phyloP scores from a whole-genome alignment of 2,329 filamentous ascomycete species.

The Thielaviopsis ethacetica region DNA sequence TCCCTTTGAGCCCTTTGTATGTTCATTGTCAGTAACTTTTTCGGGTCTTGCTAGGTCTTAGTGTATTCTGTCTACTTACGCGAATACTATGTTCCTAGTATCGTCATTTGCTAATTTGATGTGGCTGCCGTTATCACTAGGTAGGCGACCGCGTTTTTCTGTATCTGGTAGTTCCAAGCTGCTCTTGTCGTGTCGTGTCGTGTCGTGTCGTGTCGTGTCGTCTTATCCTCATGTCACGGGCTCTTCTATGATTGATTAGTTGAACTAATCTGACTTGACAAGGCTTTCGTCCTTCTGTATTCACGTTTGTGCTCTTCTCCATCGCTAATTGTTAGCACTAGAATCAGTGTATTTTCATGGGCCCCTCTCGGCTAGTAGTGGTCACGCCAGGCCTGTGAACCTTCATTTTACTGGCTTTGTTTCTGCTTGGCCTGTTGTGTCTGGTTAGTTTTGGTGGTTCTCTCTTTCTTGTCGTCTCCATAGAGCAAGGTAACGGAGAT shows the following conservation, averaged over 20 bases:
- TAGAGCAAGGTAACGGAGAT: not conserved
- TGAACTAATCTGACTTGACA: not conserved
- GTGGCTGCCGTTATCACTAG: not conserved
- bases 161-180: not conserved
- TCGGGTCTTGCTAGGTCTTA: no score
- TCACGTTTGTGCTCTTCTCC: not conserved
- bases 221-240: not conserved
- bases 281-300: not conserved
- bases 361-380: not conserved
- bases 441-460: not conserved
- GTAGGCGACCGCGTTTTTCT: not conserved
- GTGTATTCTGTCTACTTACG: no score
- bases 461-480: not conserved
- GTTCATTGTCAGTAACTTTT: no score
- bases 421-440: not conserved
- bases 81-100: not conserved
- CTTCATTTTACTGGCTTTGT: not conserved
- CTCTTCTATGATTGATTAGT: not conserved
- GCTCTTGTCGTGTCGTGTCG: not conserved
- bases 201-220: not conserved
- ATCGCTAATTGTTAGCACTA: no score
- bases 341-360: not conserved
- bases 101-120: not conserved
- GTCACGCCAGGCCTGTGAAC: not conserved
- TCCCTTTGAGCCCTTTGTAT: not conserved